phyloP scores from a whole-genome alignment of 2,329 filamentous ascomycete genomes.

The Xylariales sp. region DNA sequence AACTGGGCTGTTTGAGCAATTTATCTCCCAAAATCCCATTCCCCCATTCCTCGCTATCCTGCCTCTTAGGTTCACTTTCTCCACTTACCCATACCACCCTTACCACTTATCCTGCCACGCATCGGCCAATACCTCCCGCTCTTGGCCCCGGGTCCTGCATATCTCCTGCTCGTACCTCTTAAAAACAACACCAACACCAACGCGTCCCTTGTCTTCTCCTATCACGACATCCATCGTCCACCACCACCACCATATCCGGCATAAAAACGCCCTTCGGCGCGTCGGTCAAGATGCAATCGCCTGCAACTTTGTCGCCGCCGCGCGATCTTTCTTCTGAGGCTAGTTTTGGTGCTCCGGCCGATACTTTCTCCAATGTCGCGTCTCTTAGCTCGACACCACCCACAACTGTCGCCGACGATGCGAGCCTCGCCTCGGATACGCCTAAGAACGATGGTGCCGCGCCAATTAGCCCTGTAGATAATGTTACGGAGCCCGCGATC shows the following conservation, averaged over 20 bases:
- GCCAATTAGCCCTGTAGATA: slow-evolving; percentile 61
- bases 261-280: slow-evolving; percentile 29
- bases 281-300: slow-evolving; percentile 43
- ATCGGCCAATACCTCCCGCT: slow-evolving; percentile 40
- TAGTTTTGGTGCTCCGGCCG: slow-evolving; percentile 49
- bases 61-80: slow-evolving; percentile 26
- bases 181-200: slow-evolving; percentile 45
- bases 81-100: slow-evolving; percentile 32
- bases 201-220: slow-evolving; percentile 42
- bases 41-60: slow-evolving; percentile 7
- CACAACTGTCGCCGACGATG: slow-evolving; percentile 72
- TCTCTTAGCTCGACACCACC: slow-evolving; percentile 72
- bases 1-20: slow-evolving; percentile 20
- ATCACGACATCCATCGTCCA: slow-evolving; percentile 36
- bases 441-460: slow-evolving; percentile 71
- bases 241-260: slow-evolving; percentile 33
- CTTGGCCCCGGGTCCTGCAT: slow-evolving; percentile 39
- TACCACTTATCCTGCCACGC: slow-evolving; percentile 30
- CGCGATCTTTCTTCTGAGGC: slow-evolving; percentile 50
- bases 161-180: slow-evolving; percentile 34
- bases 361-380: slow-evolving; percentile 63
- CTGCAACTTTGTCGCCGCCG: slow-evolving; percentile 43
- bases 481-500: slow-evolving; percentile 42
- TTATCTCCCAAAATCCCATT: slow-evolving; percentile 20
- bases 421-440: slow-evolving; percentile 66